A percentile compares a stretch with the other conserved stretches of the same genome.
Conservation (phyloP, 306 rosid species). For the Fragaria iinumae region DNA sequence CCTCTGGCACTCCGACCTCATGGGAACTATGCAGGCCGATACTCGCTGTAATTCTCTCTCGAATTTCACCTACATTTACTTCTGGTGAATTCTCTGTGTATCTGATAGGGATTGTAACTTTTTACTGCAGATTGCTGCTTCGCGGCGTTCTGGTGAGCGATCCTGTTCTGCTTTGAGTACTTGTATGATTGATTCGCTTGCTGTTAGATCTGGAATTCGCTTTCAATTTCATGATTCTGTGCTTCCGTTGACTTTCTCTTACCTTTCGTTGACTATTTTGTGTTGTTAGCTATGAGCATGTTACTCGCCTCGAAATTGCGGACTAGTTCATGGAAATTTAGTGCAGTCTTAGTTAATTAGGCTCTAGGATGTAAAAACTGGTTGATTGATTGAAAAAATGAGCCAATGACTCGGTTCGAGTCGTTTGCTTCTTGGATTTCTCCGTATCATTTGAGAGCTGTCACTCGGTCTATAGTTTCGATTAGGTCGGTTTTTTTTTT, state of each 20-base stretch:
- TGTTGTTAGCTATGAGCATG: background rate
- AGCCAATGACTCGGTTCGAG: background rate
- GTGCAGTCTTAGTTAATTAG: background rate
- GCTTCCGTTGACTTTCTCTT: conserved; percentile 1
- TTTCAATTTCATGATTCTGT: background rate
- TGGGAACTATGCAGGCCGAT: conserved; percentile 57
- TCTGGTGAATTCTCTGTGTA: background rate
- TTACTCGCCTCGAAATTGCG: no score
- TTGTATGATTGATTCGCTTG: background rate
- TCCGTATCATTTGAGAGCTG: background rate
- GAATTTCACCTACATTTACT: background rate
- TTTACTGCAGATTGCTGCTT: conserved; percentile 77
- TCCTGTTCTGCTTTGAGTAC: conserved; percentile 13
- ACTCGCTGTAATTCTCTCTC: conserved; percentile 50
- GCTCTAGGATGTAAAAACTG: background rate
- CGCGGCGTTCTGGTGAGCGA: conserved; percentile 60
- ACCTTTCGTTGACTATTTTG: background rate
- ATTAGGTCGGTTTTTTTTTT: no score
- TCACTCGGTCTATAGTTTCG: background rate
- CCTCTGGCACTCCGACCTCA: conserved; percentile 79
- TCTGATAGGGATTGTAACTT: conserved; percentile 14
- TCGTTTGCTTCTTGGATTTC: background rate
- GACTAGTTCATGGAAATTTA: background rate
- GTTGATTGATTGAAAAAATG: background rate
- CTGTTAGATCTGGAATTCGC: conserved; percentile 9